Base-by-base conservation (phyloP, 2,329 filamentous ascomycete species). In the Tolypocladium pustulatum region DNA sequence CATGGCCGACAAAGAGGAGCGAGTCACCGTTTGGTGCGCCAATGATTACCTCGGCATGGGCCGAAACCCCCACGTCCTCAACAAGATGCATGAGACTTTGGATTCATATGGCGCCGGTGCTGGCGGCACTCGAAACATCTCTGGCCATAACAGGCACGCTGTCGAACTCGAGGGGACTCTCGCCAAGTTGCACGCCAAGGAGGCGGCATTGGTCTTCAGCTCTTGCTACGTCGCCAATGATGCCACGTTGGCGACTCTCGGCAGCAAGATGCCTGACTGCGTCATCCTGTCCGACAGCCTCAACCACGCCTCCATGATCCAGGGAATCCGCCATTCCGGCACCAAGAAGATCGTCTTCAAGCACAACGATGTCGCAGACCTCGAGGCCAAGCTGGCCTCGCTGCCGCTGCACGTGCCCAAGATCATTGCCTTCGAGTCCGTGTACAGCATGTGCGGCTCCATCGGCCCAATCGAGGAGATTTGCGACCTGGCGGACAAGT, bases 11-110 rank as follows among this genome's bases (percentile, higher is more conserved):
- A 83, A 85, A 69, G 87, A 93, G 60, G 91, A 97, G 65, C 85
- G 85, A 57, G 94, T 99, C 59, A 96, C 93, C 1, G 94, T 99
- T 30, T 99, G 94, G 94, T 99, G 94, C 80, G 95, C 93, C 71
- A 99, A 99, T 70, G 94, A 99, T 73, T 99, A 99, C 73, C 85
- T 99, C 22, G 94, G 94, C 66, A 99, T 99, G 94, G 93, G 94
- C 52, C 84, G 91, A 67, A 97, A 97, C 75, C 83, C 85, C 15
- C 81, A 90, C 56, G 94, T 99, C 13, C 77, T 99, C 68, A 85
- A 89, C 72, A 84, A 84, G 59, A 99, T 99, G 94, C 93, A 99
- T 72, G 83, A 94, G 71, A 97, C 93, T 3, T 78, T 99, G 52
- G 92, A 99, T 66, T 90, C 86, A 70, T 99, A 99, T 68, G 94